Conservation (phyloP, 2,329 filamentous ascomycete genomes). For the Aspergillus amoenus region DNA sequence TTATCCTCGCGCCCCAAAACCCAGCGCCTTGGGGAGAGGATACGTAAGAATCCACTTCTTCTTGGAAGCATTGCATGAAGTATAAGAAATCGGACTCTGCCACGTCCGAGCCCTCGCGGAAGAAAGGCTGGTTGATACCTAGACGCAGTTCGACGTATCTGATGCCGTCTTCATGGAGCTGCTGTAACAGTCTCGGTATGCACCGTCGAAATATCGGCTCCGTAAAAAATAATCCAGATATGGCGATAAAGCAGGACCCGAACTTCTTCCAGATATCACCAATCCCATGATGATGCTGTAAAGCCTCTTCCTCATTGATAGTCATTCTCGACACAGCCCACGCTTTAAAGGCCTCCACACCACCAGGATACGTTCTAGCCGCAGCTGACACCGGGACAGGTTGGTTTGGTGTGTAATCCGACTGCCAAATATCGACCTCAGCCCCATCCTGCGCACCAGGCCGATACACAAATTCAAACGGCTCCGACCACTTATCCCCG, state of each 20-base stretch:
- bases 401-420: constrained; percentile 2
- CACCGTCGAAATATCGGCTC: constrained; percentile 13
- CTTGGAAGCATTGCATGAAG: constrained; percentile 13
- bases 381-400: constrained; percentile 1
- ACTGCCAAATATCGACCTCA: constrained; percentile 8
- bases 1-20: constrained; percentile 14
- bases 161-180: constrained; percentile 13
- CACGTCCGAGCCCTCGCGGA: not conserved
- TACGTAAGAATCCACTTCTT: constrained; percentile 10
- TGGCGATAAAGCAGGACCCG: constrained; percentile 5
- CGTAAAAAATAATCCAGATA: constrained; percentile 10
- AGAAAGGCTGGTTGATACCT: constrained; percentile 5
- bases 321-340: constrained; percentile 13
- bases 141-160: constrained; percentile 12
- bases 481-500: not conserved
- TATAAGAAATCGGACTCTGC: constrained; percentile 5
- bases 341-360: constrained; percentile 1
- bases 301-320: constrained; percentile 12
- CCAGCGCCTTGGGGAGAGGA: constrained; percentile 4
- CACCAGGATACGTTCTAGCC: constrained; percentile 6
- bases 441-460: not conserved
- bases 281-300: constrained; percentile 14
- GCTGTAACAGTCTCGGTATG: constrained; percentile 10
- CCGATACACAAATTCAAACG: constrained; percentile 9
- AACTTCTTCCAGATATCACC: constrained; percentile 15